Evolutionary conservation across 1,284 basidiomycete genomes (phyloP).

Genomic region (Apiotrichum sp.): DNA sequence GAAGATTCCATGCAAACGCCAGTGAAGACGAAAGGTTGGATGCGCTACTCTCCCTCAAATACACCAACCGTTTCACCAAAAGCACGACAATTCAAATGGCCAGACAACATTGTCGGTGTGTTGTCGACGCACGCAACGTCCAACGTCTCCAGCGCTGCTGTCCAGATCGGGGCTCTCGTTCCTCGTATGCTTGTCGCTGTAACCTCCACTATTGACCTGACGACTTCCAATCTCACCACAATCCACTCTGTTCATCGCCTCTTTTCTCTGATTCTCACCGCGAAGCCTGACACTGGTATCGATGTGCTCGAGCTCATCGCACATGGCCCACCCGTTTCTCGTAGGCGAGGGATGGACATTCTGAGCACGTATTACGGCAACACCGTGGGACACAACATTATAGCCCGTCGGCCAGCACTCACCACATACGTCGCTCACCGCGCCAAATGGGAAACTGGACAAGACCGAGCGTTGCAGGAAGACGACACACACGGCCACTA

Average conservation of each 20-base stretch:
- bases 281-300: slow-evolving; percentile 62
- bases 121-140: slow-evolving; percentile 20
- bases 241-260: slow-evolving; percentile 57
- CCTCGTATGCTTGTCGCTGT: slow-evolving; percentile 29
- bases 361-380: slow-evolving; percentile 62
- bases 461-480: slow-evolving; percentile 25
- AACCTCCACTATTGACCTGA: slow-evolving; percentile 26
- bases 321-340: slow-evolving; percentile 56
- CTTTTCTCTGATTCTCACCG: slow-evolving; percentile 55
- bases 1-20: not conserved
- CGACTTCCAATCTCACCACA: slow-evolving; percentile 30
- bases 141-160: slow-evolving; percentile 7
- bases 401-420: slow-evolving; percentile 30
- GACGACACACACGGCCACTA: slow-evolving; percentile 30
- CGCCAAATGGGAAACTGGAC: slow-evolving; percentile 34
- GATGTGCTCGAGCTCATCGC: slow-evolving; percentile 66
- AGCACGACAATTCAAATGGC: slow-evolving; percentile 10
- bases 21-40: slow-evolving; percentile 22
- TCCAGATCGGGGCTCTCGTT: slow-evolving; percentile 25
- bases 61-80: slow-evolving; percentile 5
- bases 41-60: slow-evolving; percentile 24
- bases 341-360: slow-evolving; percentile 54
- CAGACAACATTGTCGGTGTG: slow-evolving; percentile 19
- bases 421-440: slow-evolving; percentile 26
- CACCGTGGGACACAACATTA: slow-evolving; percentile 57